phyloP scores from a whole-genome alignment of 1,284 basidiomycete species.

The Boletus holoroseus region DNA sequence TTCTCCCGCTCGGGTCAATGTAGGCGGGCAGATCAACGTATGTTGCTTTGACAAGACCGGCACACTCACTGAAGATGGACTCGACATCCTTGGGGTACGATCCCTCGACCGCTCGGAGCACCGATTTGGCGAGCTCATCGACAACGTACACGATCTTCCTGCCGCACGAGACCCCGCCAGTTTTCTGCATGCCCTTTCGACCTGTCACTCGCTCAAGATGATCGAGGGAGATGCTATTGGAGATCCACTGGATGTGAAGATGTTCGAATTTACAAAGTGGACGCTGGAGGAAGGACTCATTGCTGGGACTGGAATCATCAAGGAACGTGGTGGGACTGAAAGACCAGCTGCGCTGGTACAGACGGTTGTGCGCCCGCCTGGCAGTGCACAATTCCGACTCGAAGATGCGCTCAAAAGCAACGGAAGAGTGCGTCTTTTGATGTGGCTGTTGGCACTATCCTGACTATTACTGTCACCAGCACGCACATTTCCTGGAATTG shows the following conservation, averaged over 20 bases:
- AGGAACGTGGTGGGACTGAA: conserved; percentile 55
- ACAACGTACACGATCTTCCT: conserved; percentile 84
- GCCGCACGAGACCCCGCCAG: conserved; percentile 68
- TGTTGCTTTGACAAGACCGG: conserved; percentile 99
- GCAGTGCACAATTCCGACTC: conserved; percentile 80
- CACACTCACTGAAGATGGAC: conserved; percentile 95
- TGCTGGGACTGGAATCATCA: conserved; percentile 63
- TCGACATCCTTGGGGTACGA: conserved; percentile 93
- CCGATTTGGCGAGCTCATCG: conserved; percentile 88
- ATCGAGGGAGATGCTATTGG: conserved; percentile 88
- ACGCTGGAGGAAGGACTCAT: conserved; percentile 87
- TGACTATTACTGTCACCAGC: conserved; percentile 42
- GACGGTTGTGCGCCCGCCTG: conserved; percentile 93
- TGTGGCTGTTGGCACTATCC: neutral
- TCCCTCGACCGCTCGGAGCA: conserved; percentile 69
- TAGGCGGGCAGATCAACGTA: conserved; percentile 95
- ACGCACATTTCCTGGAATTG: conserved; percentile 92
- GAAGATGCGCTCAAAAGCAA: conserved; percentile 88
- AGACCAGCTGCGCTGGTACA: conserved; percentile 92
- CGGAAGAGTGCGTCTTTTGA: conserved; percentile 51
- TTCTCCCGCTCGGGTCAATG: conserved; percentile 93
- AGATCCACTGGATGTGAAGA: conserved; percentile 94
- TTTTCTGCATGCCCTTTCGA: conserved; percentile 89
- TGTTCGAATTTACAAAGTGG: conserved; percentile 98
- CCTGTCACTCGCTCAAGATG: conserved; percentile 93